phyloP scores from a whole-genome alignment of 1,284 basidiomycete genomes.

The Meira nashicola region DNA sequence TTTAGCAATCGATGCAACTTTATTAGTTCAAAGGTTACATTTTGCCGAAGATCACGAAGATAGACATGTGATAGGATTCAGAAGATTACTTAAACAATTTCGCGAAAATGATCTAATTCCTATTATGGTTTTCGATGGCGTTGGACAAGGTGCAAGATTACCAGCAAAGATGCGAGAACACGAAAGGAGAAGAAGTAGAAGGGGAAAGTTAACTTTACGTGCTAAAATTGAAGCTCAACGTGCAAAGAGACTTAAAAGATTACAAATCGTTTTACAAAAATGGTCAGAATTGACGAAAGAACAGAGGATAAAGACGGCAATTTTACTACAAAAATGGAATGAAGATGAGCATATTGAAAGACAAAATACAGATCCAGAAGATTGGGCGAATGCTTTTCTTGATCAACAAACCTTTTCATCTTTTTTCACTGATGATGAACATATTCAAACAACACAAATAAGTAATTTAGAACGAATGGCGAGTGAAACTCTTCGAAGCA shows the following conservation, averaged over 20 bases:
- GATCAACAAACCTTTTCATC: no score
- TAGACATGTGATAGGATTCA: constrained; percentile 41
- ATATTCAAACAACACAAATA: no score
- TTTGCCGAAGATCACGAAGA: constrained; percentile 23
- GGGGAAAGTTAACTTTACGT: constrained; percentile 1
- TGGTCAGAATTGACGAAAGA: neutral
- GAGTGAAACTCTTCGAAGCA: no score
- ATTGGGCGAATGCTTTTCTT: no score
- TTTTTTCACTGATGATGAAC: no score
- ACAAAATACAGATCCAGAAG: no score
- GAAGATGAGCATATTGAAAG: neutral
- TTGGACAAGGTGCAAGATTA: constrained; percentile 22
- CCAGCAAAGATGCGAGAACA: constrained; percentile 35
- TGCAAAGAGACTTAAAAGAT: neutral
- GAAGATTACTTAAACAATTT: constrained; percentile 31
- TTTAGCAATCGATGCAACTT: constrained; percentile 41
- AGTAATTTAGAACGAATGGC: no score
- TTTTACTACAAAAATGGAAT: neutral
- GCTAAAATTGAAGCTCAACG: constrained; percentile 9
- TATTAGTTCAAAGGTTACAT: constrained; percentile 17
- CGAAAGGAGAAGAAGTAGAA: constrained; percentile 14
- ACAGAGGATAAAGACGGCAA: neutral
- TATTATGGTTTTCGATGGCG: constrained; percentile 45
- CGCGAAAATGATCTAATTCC: constrained; percentile 26
- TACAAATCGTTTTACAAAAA: neutral